phyloP scores from a whole-genome alignment of 2,329 filamentous ascomycete genomes.

The Zopfia rhizophila region DNA sequence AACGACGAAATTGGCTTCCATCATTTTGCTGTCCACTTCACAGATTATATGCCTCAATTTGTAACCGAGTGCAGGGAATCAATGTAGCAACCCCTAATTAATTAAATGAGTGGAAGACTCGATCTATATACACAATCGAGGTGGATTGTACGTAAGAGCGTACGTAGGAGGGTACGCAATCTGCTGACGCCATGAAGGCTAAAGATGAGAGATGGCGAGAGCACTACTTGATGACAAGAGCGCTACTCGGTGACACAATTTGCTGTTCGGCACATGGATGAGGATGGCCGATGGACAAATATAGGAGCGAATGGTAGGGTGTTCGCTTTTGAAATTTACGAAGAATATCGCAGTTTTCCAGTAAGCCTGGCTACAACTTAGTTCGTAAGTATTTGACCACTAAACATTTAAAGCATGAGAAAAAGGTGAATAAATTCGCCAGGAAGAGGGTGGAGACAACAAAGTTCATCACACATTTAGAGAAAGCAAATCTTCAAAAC shows the following conservation, averaged over 20 bases:
- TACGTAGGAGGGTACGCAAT: too few relatives aligned
- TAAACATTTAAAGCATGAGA: slow-evolving; percentile 7
- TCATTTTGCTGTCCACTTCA: slow-evolving; percentile 6
- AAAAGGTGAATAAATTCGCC: slow-evolving; percentile 4
- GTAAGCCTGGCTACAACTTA: slow-evolving; percentile 4
- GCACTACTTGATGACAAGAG: too few relatives aligned
- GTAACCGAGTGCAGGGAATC: too few relatives aligned
- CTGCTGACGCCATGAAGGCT: too few relatives aligned
- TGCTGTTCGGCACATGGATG: slow-evolving; percentile 13
- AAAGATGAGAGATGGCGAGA: too few relatives aligned
- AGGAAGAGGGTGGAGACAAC: slow-evolving; percentile 10
- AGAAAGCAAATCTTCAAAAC: slow-evolving; percentile 9
- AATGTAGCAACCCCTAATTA: too few relatives aligned
- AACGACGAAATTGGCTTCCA: slow-evolving; percentile 2
- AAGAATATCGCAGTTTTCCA: slow-evolving; percentile 11
- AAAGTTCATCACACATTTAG: slow-evolving; percentile 3
- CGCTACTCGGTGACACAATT: too few relatives aligned
- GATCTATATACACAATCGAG: too few relatives aligned
- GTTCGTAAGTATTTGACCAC: too few relatives aligned
- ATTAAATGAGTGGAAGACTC: too few relatives aligned
- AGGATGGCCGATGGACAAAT: slow-evolving; percentile 3
- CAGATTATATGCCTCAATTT: slow-evolving; percentile 1
- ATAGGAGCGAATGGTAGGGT: slow-evolving; percentile 15
- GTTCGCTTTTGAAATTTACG: slow-evolving; percentile 12
- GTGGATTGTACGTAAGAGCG: too few relatives aligned